phyloP scores from a whole-genome alignment of 345 rosid species.

The Camelina hispida region DNA sequence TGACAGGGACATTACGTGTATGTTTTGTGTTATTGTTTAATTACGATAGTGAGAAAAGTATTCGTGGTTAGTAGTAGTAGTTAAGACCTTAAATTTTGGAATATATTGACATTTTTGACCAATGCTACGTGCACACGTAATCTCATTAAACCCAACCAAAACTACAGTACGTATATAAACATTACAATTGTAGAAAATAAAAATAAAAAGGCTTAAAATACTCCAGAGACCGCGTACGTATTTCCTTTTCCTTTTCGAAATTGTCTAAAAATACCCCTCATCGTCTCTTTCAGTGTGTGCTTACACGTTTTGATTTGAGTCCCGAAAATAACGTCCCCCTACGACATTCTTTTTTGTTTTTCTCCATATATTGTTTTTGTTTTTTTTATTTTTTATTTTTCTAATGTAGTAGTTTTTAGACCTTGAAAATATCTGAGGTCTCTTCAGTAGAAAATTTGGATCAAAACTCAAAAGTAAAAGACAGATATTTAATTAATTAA shows the following conservation, averaged over 20 bases:
- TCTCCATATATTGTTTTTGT: background rate
- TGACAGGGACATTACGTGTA: constrained; percentile 22
- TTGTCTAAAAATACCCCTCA: constrained; percentile 22
- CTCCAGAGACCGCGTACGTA: constrained; percentile 34
- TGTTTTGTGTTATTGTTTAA: background rate
- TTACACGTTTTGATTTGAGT: constrained; percentile 24
- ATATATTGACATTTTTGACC: constrained; percentile 21
- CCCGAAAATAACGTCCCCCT: constrained; percentile 11
- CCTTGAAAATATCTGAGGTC: background rate
- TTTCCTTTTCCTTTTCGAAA: background rate
- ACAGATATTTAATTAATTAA: background rate
- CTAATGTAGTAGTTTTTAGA: background rate
- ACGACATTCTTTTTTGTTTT: constrained; percentile 2
- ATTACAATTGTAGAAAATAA: background rate
- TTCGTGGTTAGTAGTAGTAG: constrained; percentile 4
- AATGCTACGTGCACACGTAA: constrained; percentile 30
- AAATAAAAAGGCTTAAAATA: background rate
- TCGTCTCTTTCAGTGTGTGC: constrained; percentile 29
- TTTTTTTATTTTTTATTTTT: background rate
- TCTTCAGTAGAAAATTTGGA: background rate
- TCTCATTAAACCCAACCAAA: background rate
- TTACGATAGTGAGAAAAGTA: background rate
- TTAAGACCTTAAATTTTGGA: constrained; percentile 1
- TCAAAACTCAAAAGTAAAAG: background rate
- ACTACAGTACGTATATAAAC: background rate